These are phyloP conservation scores for Kwoniella dejecticola DNA, from an alignment of 768 basidiomycete species.

Conservation along the genomic window DNA sequence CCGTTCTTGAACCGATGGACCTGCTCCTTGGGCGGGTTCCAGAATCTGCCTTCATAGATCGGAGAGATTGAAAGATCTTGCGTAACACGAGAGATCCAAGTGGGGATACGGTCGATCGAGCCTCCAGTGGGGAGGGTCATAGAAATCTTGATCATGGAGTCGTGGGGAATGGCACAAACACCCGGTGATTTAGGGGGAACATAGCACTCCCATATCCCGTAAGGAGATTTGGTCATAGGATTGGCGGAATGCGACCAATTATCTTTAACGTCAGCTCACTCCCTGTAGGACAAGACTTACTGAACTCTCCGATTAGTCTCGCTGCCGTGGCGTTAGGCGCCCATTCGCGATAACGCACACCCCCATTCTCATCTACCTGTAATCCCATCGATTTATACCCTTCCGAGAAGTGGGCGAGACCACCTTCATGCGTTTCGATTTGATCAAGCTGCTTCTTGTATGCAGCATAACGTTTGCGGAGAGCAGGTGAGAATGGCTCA, in stretches of 20 bases:
- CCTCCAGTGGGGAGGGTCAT: constrained; percentile 78
- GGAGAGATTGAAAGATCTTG: constrained; percentile 88
- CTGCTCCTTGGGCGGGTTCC: constrained; percentile 81
- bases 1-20: constrained; percentile 78
- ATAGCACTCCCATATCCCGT: constrained; percentile 85
- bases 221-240: constrained; percentile 79
- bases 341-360: constrained; percentile 90
- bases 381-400: constrained; percentile 78
- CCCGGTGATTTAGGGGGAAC: constrained; percentile 70
- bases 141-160: constrained; percentile 94
- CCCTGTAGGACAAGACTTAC: constrained; percentile 61
- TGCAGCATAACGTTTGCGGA: constrained; percentile 51
- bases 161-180: constrained; percentile 82
- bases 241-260: constrained; percentile 82
- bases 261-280: constrained; percentile 61
- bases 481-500: constrained; percentile 54
- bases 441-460: constrained; percentile 54
- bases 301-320: constrained; percentile 91
- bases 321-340: constrained; percentile 86
- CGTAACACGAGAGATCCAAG: constrained; percentile 93
- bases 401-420: constrained; percentile 74
- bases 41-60: constrained; percentile 94
- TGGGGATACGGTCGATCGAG: constrained; percentile 86
- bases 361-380: constrained; percentile 67
- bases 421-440: constrained; percentile 79